A percentile compares a stretch with the other conserved stretches of the same genome.
Conservation (phyloP, 768 basidiomycete genomes). For the Mycena sanguinolenta region DNA sequence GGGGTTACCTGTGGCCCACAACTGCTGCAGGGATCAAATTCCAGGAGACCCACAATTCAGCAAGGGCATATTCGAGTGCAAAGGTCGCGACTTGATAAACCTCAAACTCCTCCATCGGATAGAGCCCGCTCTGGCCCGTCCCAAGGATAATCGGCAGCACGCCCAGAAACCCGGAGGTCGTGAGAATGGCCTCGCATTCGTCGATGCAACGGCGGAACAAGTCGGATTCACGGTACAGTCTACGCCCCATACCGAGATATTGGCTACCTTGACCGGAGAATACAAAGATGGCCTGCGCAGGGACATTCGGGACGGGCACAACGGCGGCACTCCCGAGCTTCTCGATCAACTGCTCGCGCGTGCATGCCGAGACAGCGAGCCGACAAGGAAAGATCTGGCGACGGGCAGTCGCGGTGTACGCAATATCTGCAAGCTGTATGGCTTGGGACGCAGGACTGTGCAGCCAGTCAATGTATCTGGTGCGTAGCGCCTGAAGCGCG, state of each 20-base stretch:
- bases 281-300: conserved; percentile 45
- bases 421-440: conserved; percentile 60
- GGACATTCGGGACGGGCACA: conserved; percentile 11
- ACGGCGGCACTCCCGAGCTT: conserved; percentile 48
- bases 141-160: conserved; percentile 60
- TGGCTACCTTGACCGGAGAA: conserved; percentile 86
- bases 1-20: conserved; percentile 78
- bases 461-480: conserved; percentile 64
- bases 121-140: conserved; percentile 38
- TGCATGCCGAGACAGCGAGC: conserved; percentile 60
- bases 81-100: conserved; percentile 69
- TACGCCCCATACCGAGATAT: conserved; percentile 72
- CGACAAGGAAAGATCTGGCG: conserved; percentile 69
- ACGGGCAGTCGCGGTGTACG: conserved; percentile 79
- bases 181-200: conserved; percentile 67
- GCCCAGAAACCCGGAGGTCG: conserved; percentile 63
- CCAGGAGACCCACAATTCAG: conserved; percentile 77
- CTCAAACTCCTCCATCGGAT: conserved; percentile 54
- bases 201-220: conserved; percentile 68
- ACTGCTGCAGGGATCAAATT: conserved; percentile 72
- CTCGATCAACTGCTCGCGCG: conserved; percentile 59
- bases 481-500: conserved; percentile 63
- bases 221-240: conserved; percentile 63
- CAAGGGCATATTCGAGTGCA: conserved; percentile 55
- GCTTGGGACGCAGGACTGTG: conserved; percentile 41